Conservation (phyloP, 2,329 filamentous ascomycete species). For the Macrophomina tecta region DNA sequence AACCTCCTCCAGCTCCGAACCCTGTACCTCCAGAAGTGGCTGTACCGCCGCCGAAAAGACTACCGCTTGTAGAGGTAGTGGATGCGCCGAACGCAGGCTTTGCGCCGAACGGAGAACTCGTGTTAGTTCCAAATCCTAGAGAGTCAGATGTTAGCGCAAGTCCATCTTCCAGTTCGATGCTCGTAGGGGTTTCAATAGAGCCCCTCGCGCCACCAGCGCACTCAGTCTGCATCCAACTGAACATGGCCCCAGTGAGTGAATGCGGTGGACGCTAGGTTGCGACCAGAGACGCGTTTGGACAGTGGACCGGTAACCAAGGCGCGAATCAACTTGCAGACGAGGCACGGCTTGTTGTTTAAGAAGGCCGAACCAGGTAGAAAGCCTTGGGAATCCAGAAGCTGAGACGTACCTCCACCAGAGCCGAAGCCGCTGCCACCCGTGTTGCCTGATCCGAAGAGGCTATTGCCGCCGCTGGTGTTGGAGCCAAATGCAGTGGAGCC, state of each 20-base stretch:
- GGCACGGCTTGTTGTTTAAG: not conserved
- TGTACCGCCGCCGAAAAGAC: constrained; percentile 37
- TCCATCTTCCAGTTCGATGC: not conserved
- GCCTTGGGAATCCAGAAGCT: constrained; percentile 13
- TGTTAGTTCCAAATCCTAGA: constrained; percentile 30
- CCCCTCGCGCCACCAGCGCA: not conserved
- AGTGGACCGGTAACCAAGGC: not conserved
- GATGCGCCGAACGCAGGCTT: constrained; percentile 29
- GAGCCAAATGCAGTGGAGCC: constrained; percentile 38
- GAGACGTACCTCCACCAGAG: constrained; percentile 31
- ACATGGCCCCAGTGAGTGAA: not conserved
- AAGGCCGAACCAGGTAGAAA: constrained; percentile 6
- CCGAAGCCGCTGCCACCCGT: constrained; percentile 41
- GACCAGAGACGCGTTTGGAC: not conserved
- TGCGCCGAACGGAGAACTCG: constrained; percentile 36
- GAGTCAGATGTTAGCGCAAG: constrained; percentile 4
- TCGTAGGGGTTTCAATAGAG: not conserved
- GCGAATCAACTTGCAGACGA: not conserved
- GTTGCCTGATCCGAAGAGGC: constrained; percentile 34
- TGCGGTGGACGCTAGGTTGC: not conserved
- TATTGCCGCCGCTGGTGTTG: constrained; percentile 34
- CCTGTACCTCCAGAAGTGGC: constrained; percentile 31
- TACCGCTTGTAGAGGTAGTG: constrained; percentile 32
- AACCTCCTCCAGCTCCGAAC: constrained; percentile 35
- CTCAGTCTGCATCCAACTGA: not conserved